phyloP scores from a whole-genome alignment of 164 flowering plant genomes.

The Chimonanthus salicifolius region DNA sequence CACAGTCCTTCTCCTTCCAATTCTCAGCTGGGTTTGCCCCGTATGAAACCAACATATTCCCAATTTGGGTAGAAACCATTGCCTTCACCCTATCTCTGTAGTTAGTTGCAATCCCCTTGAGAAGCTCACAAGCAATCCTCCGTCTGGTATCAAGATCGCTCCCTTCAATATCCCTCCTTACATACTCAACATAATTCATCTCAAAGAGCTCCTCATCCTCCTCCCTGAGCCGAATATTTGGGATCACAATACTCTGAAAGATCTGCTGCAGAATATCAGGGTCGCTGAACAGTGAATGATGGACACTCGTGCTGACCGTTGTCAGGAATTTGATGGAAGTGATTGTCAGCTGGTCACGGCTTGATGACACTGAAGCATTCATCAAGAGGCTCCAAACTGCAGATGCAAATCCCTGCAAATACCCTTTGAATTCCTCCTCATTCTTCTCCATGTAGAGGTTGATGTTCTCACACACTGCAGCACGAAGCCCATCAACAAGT shows the following conservation, averaged over 20 bases:
- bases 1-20: slow-evolving; percentile 97
- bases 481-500: slow-evolving; percentile 64
- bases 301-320: slow-evolving; percentile 76
- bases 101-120: slow-evolving; percentile 79
- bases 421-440: slow-evolving; percentile 78
- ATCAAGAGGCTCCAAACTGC: slow-evolving; percentile 74
- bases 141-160: slow-evolving; percentile 94
- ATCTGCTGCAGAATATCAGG: slow-evolving; percentile 58
- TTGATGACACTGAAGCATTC: slow-evolving; percentile 41
- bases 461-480: slow-evolving; percentile 89
- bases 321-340: slow-evolving; percentile 84
- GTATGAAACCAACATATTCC: slow-evolving; percentile 46
- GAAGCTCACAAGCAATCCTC: slow-evolving; percentile 91
- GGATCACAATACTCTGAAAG: slow-evolving; percentile 75
- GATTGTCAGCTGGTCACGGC: slow-evolving; percentile 62
- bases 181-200: slow-evolving; percentile 83
- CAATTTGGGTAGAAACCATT: slow-evolving; percentile 62
- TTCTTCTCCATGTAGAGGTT: slow-evolving; percentile 86
- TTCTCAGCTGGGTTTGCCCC: slow-evolving; percentile 57
- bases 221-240: slow-evolving; percentile 77
- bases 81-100: slow-evolving; percentile 56
- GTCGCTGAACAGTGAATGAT: slow-evolving; percentile 58
- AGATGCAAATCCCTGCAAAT: slow-evolving; percentile 56
- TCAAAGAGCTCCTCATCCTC: slow-evolving; percentile 96
- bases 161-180: slow-evolving; percentile 91